Evolutionary conservation across 768 basidiomycete species (phyloP), one percentile per base, ranked within the genome.

Genomic region (Agaricus sinodeliciosus): DNA sequence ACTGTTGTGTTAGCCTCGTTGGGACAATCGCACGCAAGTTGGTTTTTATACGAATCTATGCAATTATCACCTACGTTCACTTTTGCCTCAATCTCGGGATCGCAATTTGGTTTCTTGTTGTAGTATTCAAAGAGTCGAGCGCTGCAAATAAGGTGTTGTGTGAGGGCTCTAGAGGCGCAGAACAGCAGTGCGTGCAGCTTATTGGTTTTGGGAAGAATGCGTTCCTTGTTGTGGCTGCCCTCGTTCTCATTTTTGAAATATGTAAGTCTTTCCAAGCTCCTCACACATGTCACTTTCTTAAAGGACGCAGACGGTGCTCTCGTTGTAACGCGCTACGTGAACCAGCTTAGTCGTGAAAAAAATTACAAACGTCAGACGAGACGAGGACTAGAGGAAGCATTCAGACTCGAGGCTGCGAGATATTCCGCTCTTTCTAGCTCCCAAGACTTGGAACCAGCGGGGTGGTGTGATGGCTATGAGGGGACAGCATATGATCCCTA

Each of bases 1-100:
- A 86, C 26, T 16, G 3, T 6, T 40, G 16, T 18, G 11, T 8
- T 45, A 54, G 84, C 16, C 76, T 87, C 49, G 72, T 82, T 28
- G 85, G 85, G n/a, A 75, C 74, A 0, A 69, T 84, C 49, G 77
- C 79, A 37, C 77, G 78, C 60, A 85, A 85, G 60, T 81, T 81
- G 65, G 60, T 70, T 2, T 82, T 87, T 59, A 72, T 81, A 45
- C 74, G 72, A 60, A 71, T 73, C 44, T 84, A 83, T 59, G 68
- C 77, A 9, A 77, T 78, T 62, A 76, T 78, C 63, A 67, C 81
- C 61, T 79, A 80, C 68, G 56, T 74, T 57, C 80, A 84, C 66
- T 75, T 83, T 61, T 37, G 79, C 58, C 54, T 82, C 70, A 82
- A 80, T 62, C 53, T 82, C 62, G 70, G 66, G 26, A 72, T 78